Evolutionary conservation across 1,284 basidiomycete genomes (phyloP), one percentile per base, ranked within the genome.

Genomic region (Fomitiporia mediterranea): DNA sequence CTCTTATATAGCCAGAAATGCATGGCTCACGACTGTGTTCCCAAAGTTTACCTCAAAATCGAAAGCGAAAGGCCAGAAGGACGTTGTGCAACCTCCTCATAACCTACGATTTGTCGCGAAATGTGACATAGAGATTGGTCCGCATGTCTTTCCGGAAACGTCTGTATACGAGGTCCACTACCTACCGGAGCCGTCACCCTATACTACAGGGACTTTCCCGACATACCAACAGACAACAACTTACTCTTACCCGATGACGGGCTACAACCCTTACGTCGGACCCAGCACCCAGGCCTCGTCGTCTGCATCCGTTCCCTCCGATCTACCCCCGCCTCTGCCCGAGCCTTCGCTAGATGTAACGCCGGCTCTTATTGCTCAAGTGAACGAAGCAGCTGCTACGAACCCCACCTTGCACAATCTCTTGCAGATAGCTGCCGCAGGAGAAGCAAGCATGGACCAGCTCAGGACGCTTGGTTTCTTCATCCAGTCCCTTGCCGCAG

Each of bases 51-150:
- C 83, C 4, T 77, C 76, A 53, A 83, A 80, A 62, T 68, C 76
- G 35, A 77, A 81, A 38, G 78, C 77, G 32, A 76, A 74, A 49
- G 82, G 80, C 59, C 70, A 74, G 17, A 66, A 73, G 3, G 78
- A 81, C 40, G 68, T 76, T 46, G 66, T 72, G 28, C 51, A 50
- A 9, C 80, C 82, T 51, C 82, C 83, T 0, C 84, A 89, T 65
- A 83, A 79, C 0, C 78, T 83, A 51, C 78, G 80, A 62, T 74
- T 74, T 27, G 74, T 84, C 37, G 86, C 84, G 37, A 80, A 75
- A 66, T 89, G 82, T 65, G 79, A 83, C 51, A 66, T 91, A 38
- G 74, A 79, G 64, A 80, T 91, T 32, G 88, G 88, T 5, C 88
- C 88, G 8, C 86, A 88, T 66, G 69, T 74, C 19, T 89, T 89